phyloP scores from a whole-genome alignment of 495 filamentous ascomycete species.

The Coniosporium apollinis region DNA sequence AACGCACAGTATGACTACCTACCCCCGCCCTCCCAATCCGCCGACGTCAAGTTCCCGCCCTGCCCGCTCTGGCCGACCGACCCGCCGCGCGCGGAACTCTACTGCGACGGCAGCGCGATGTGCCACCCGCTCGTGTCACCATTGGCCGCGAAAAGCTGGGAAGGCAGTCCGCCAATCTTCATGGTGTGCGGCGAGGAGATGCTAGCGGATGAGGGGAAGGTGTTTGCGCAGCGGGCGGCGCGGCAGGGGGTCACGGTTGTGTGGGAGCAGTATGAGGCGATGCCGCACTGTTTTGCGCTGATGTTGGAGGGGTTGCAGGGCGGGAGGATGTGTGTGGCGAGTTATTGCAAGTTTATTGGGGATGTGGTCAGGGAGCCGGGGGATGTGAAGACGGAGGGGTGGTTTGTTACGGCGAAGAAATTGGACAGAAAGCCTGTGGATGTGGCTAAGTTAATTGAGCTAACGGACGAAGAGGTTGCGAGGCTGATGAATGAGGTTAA shows the following conservation, averaged over 20 bases:
- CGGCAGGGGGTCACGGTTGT: conserved; percentile 49
- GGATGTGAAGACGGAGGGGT: conserved; percentile 28
- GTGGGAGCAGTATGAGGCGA: conserved; percentile 65
- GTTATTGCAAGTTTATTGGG: conserved; percentile 41
- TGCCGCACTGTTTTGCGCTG: conserved; percentile 75
- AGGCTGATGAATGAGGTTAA: conserved; percentile 32
- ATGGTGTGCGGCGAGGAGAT: conserved; percentile 65
- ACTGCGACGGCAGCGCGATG: conserved; percentile 42
- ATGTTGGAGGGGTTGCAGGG: conserved; percentile 37
- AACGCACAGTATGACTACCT: conserved; percentile 67
- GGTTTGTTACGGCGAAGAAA: conserved; percentile 39
- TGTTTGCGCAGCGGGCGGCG: conserved; percentile 39
- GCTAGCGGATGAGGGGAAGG: conserved; percentile 52
- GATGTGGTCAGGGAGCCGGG: conserved; percentile 25
- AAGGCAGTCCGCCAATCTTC: conserved; percentile 49
- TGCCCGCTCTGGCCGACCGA: conserved; percentile 61
- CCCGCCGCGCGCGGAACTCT: conserved; percentile 55
- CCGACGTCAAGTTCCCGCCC: conserved; percentile 25
- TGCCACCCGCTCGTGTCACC: conserved; percentile 63
- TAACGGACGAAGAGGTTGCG: conserved; percentile 36
- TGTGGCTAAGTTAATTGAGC: conserved; percentile 29
- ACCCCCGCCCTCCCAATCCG: conserved; percentile 25
- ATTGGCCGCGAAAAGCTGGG: conserved; percentile 46
- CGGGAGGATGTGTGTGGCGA: conserved; percentile 34
- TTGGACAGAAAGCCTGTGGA: conserved; percentile 34